Evolutionary conservation across 2,329 filamentous ascomycete genomes (phyloP), one percentile per base, ranked within the genome.

Genomic region (Hypoxylon sp.): DNA sequence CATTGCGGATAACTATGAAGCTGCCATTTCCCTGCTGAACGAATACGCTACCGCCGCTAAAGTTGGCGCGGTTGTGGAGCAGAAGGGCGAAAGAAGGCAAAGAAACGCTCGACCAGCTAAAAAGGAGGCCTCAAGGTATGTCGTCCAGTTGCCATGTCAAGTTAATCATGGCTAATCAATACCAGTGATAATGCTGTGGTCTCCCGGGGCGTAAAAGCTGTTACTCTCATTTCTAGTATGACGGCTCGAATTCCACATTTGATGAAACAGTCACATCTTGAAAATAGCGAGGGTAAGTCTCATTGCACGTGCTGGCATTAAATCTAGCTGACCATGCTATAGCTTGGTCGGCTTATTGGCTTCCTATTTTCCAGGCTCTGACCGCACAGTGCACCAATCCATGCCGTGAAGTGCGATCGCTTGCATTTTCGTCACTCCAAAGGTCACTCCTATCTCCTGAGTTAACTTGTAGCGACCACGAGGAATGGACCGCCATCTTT

Each of bases 261-360:
- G 33, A 97, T 99, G 82, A 87, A 93, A 75, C 93, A 97, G 75
- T 97, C 94, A 20, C 95, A 97, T 73, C 87, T 98, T 1, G 96
- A 97, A 75, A 90, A 87, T 64, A 92, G 85, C 63, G 92, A 97
- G 84, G 91, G 91, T 92, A 79, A 65, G 82, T 70, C 44, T 5
- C 16, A 6, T 32, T 44, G 1, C 8, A 11, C 28, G 16, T 14
- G 11, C 20, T 4, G 38, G 18, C 16, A n/a, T 42, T 11, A 8
- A 14, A 54, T 5, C 42, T n/a, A 53, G 64, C 76, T 79, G 64
- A 77, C 68, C 71, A 40, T 64, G 71, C 30, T 48, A n/a, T 68
- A 92, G 96, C 96, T 12, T 99, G 96, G 96, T 93, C 93, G 52
- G 93, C 96, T 7, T 99, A 99, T 78, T 99, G 96, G 96, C 90